Conservation (phyloP, 495 filamentous ascomycete genomes). For the Podospora tetraspora region DNA sequence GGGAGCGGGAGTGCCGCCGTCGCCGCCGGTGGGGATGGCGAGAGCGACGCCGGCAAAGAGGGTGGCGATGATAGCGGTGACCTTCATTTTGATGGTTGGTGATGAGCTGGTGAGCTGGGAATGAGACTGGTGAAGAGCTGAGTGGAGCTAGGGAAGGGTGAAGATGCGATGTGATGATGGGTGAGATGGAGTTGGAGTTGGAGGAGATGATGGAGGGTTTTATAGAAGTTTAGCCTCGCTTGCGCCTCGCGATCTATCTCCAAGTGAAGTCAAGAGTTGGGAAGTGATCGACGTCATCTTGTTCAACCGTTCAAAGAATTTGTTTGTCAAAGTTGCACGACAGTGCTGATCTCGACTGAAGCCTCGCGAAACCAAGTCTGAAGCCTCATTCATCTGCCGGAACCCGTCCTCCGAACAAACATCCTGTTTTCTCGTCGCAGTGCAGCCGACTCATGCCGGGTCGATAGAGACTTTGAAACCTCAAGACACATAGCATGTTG, state of each 20-base stretch:
- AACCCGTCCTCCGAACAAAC: neutral
- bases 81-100: slow-evolving; percentile 5
- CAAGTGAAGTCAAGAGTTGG: neutral
- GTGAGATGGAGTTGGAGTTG: neutral
- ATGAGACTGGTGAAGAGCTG: neutral
- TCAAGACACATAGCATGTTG: neutral
- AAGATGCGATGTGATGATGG: neutral
- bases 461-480: neutral
- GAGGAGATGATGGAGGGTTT: neutral
- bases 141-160: neutral
- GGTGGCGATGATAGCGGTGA: slow-evolving; percentile 1
- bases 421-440: neutral
- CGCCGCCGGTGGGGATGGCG: slow-evolving; percentile 5
- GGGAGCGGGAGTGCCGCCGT: neutral
- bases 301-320: neutral
- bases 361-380: neutral
- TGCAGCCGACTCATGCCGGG: neutral
- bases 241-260: too few relatives aligned
- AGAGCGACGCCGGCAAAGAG: slow-evolving; percentile 1
- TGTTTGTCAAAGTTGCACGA: neutral
- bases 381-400: neutral
- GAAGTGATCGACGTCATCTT: neutral
- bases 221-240: neutral
- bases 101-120: neutral
- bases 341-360: neutral